Evolutionary conservation across 225 moss, liverwort and hornwort genomes (phyloP), one percentile per base, ranked within the genome.

Genomic region (Climacium dendroides): DNA sequence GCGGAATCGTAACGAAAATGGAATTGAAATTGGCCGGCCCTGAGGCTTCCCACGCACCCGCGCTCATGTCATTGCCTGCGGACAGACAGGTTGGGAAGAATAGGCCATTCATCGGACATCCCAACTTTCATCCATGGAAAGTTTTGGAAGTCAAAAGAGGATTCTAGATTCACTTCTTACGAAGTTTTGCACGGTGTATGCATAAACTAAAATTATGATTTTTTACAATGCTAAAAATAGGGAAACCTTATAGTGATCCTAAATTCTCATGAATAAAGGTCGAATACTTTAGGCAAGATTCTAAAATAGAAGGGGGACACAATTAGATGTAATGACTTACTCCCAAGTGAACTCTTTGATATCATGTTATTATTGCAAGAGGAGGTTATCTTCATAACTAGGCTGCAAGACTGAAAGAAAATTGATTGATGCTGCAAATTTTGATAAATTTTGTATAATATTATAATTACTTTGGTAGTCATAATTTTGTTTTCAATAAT

Each of bases 361-460:
- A 22, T 20, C 5, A 34, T 2, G 0, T 34, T 13, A 3, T 52
- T 74, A 3, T 43, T 71, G 25, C 28, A n/a, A n/a, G n/a, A n/a
- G n/a, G 10, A 5, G 3, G 10, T 18, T 13, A 32, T 34, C 3
- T 50, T 3, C 22, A 52, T 4, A 4, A 47, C 29, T 32, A 74
- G 4, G 1, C 0, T 50, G 1, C 0, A 1, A 1, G 1, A 20
- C 0, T 32, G 0, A 50, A 34, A 50, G 2, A 34, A 35, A 45
- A 34, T 20, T 34, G 1, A 50, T 13, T 50, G 32, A 8, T 0
- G 50, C 8, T 34, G 34, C 8, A 5, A 50, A 34, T 50, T 32
- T 4, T 50, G 8, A 5, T 1, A 74, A 74, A 19, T 20, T 48
- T 20, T 34, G 5, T 50, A 50, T 2, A 13, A 50, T 34, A 48